phyloP scores from a whole-genome alignment of 306 rosid species.

The Bauhinia variegata region DNA sequence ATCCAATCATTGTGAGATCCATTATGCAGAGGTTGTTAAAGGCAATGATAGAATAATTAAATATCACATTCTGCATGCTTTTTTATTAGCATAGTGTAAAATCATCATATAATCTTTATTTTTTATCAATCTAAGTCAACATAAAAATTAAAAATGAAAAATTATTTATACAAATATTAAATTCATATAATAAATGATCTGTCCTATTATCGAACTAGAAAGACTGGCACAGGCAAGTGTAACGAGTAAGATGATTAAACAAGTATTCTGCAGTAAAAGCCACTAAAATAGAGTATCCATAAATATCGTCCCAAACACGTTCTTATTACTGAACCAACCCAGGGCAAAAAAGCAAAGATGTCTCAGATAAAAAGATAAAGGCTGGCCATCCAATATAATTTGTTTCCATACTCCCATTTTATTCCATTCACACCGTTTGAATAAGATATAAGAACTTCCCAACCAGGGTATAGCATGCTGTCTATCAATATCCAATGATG shows the following conservation, averaged over 20 bases:
- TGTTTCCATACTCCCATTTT: background rate
- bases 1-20: conserved; percentile 27
- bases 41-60: no score
- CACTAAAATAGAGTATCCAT: background rate
- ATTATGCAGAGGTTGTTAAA: no score
- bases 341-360: no score
- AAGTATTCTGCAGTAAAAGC: background rate
- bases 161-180: no score
- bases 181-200: no score
- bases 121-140: no score
- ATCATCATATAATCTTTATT: no score
- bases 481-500: background rate
- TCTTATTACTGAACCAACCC: background rate
- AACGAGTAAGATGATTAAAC: background rate
- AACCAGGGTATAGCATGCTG: background rate
- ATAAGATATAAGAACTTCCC: background rate
- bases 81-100: no score
- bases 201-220: background rate
- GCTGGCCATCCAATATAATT: conserved; percentile 7
- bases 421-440: background rate
- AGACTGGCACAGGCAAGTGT: background rate
- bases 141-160: no score
- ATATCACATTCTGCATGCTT: no score
- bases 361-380: no score
- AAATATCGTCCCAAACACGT: background rate